Evolutionary conservation across 129 eudicot species (phyloP).

Genomic region (Heracleum sosnowskyi): DNA sequence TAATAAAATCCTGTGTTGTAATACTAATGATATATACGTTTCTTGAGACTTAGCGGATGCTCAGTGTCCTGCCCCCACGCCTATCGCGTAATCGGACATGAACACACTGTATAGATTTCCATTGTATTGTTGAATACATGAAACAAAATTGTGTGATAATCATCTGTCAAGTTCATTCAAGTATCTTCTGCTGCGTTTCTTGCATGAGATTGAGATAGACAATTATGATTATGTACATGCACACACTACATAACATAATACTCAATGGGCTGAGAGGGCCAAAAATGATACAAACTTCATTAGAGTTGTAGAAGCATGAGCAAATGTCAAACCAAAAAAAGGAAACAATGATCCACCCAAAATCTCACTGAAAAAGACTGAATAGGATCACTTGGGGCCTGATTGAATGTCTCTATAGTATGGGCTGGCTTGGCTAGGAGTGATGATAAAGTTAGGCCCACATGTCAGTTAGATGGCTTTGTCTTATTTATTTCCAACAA

Average conservation of each 20-base stretch:
- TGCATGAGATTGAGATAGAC: background rate
- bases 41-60: too few relatives aligned
- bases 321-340: background rate
- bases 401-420: conserved; percentile 2
- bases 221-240: too few relatives aligned
- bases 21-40: too few relatives aligned
- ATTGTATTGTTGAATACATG: background rate
- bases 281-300: background rate
- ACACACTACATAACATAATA: background rate
- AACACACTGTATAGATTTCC: too few relatives aligned
- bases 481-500: background rate
- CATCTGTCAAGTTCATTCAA: background rate
- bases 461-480: conserved; percentile 4
- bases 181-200: background rate
- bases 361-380: background rate
- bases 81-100: too few relatives aligned
- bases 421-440: conserved; percentile 1
- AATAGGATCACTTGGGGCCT: background rate
- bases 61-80: too few relatives aligned
- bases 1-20: too few relatives aligned
- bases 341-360: background rate
- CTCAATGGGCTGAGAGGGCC: background rate
- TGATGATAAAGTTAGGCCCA: background rate
- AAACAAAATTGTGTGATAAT: too few relatives aligned
- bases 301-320: background rate